These are phyloP conservation scores for Sisymbrium irio DNA, from an alignment of 345 rosid genomes.

Conservation along the genomic window DNA sequence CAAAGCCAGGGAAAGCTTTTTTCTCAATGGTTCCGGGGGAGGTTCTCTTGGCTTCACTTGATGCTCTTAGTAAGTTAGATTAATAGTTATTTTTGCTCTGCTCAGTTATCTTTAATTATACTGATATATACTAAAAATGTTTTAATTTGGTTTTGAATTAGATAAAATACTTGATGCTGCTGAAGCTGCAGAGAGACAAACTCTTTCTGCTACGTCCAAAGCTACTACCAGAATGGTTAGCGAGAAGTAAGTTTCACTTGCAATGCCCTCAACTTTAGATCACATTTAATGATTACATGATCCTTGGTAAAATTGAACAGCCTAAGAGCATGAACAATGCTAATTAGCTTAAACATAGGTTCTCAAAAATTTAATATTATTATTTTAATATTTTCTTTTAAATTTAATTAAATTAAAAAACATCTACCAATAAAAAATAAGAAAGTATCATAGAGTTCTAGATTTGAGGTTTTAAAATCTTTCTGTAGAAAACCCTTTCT, in stretches of 20 bases:
- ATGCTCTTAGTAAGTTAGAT: constrained; percentile 74
- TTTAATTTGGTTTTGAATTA: constrained; percentile 11
- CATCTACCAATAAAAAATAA: too few relatives aligned
- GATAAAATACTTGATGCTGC: constrained; percentile 81
- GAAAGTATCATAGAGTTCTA: too few relatives aligned
- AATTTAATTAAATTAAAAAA: too few relatives aligned
- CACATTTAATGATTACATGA: too few relatives aligned
- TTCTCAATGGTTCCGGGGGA: constrained; percentile 81
- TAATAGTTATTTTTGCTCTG: not conserved
- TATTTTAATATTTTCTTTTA: too few relatives aligned
- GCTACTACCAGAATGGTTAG: constrained; percentile 67
- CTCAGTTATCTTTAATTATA: not conserved
- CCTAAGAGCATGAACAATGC: too few relatives aligned
- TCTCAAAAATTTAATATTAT: too few relatives aligned
- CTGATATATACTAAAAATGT: not conserved
- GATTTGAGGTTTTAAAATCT: too few relatives aligned
- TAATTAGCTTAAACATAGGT: too few relatives aligned
- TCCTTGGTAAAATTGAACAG: not conserved
- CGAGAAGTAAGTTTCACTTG: constrained; percentile 38
- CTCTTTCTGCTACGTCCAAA: constrained; percentile 62
- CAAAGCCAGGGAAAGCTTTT: constrained; percentile 75
- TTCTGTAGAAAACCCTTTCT: too few relatives aligned
- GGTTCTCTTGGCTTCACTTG: constrained; percentile 83
- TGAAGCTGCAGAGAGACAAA: constrained; percentile 87
- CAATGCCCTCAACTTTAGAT: not conserved